Evolutionary conservation across 257 asterid species (phyloP), one percentile per base, ranked within the genome.

Genomic region (Thymus quinquecostatus): DNA sequence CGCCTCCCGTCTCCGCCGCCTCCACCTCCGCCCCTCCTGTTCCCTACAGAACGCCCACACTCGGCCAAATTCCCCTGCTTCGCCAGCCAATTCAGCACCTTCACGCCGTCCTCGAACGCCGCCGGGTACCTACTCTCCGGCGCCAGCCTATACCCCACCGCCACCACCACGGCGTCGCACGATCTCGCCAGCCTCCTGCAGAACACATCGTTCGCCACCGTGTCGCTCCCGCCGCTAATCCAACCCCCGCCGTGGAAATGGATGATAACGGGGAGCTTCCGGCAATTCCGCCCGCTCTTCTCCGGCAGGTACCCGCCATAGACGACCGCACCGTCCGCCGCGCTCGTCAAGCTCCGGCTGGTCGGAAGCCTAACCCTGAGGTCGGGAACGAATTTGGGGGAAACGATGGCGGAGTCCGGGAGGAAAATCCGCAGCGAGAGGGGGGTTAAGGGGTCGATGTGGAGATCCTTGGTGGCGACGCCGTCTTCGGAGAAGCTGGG

Each of bases 191-290:
- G 13, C 75, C 92, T 81, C 92, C 93, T 79, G 58, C 97, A 89
- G 32, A 92, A 89, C 66, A 53, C 77, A 79, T 92, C 97, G 43
- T 86, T 92, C 40, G 87, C 88, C 30, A 69, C 86, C 10, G 96
- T 87, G 68, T 92, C 88, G 68, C 74, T 61, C 5, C 95, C 96
- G 47, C 97, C 96, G 66, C 78, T 81, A 60, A 92, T 92, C 92
- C 95, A 92, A 1, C 94, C 94, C 2, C 97, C 96, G 6, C 97
- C 96, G 54, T 92, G 97, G 68, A 92, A 92, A 82, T 92, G 97
- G 82, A 92, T 72, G 4, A 92, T 88, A 62, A 92, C 86, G 71
- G 96, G 96, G 65, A 92, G 69, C 53, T 86, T 92, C 86, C 86
- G 79, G 67, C 90, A 81, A 69, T 80, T 82, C 64, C 74, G 72